phyloP scores from a whole-genome alignment of 139 green algal species.

The Pseudopediastrum boryanum region DNA sequence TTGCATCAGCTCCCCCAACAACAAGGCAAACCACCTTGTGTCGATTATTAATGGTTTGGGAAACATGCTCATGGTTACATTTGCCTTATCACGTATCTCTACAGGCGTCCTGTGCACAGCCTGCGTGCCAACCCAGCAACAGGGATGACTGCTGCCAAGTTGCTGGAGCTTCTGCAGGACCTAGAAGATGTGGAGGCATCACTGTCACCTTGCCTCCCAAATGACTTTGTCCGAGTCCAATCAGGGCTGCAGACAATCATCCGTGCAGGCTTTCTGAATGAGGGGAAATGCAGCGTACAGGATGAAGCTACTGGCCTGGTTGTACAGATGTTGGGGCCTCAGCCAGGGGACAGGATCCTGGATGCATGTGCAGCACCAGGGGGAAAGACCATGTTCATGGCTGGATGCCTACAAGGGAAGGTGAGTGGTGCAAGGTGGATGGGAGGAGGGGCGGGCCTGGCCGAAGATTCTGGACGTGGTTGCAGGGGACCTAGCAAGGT shows the following conservation, averaged over 20 bases:
- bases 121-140: not conserved
- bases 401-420: constrained; percentile 65
- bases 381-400: constrained; percentile 87
- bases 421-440: constrained; percentile 27
- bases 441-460: not conserved
- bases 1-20: too few species aligned
- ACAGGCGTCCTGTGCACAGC: constrained; percentile 8
- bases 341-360: constrained; percentile 79
- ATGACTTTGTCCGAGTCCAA: constrained; percentile 73
- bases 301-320: constrained; percentile 88
- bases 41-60: too few species aligned
- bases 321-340: constrained; percentile 77
- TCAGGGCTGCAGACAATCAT: constrained; percentile 70
- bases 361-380: constrained; percentile 91
- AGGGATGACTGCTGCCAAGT: not conserved
- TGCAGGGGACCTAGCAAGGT: not conserved
- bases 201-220: constrained; percentile 57
- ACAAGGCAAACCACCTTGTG: too few species aligned
- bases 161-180: constrained; percentile 41
- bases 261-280: constrained; percentile 42
- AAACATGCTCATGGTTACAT: too few species aligned
- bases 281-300: constrained; percentile 63
- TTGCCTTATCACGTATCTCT: too few species aligned
- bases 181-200: constrained; percentile 37
- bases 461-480: not conserved